Percentiles rank a stretch among this genome's conserved stretches.
Evolutionary conservation across 2,329 filamentous ascomycete species (phyloP).

Genomic region (Diaporthe sp.): DNA sequence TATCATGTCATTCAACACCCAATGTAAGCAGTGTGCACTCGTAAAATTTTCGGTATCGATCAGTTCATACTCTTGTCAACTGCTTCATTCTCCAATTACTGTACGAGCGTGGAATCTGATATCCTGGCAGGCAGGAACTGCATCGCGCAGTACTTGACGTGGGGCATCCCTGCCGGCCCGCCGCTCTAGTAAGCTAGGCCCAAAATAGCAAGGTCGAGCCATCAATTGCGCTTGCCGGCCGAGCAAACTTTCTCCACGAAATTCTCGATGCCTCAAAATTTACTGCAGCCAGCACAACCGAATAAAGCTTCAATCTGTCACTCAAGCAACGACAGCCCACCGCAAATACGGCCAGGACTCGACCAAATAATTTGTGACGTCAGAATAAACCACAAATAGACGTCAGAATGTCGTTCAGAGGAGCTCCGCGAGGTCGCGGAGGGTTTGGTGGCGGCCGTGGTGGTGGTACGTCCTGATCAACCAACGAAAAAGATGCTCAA

Average conservation of each 20-base stretch:
- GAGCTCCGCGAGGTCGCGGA: conserved; percentile 61
- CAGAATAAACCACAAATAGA: conserved; percentile 48
- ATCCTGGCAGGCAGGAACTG: conserved; percentile 1
- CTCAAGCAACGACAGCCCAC: conserved; percentile 31
- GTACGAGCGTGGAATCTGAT: neutral
- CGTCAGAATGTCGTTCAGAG: conserved; percentile 73
- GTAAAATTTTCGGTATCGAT: too few relatives aligned
- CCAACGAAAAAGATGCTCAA: conserved; percentile 50
- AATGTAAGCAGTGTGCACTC: neutral
- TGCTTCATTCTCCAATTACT: neutral
- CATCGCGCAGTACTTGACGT: conserved; percentile 14
- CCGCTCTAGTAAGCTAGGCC: neutral
- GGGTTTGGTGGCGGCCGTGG: conserved; percentile 66
- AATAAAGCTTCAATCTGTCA: conserved; percentile 18
- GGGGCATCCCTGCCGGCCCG: conserved; percentile 33
- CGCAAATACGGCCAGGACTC: conserved; percentile 24
- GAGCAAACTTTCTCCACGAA: conserved; percentile 41
- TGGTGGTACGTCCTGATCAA: conserved; percentile 54
- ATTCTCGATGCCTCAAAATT: conserved; percentile 37
- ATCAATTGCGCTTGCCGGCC: conserved; percentile 39
- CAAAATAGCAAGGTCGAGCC: conserved; percentile 28
- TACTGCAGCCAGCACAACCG: conserved; percentile 2
- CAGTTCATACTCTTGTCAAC: neutral
- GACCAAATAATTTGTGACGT: conserved; percentile 28
- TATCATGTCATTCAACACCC: neutral